Evolutionary conservation across 495 filamentous ascomycete species (phyloP), one percentile per base, ranked within the genome.

Genomic region (Parmelia sp.): DNA sequence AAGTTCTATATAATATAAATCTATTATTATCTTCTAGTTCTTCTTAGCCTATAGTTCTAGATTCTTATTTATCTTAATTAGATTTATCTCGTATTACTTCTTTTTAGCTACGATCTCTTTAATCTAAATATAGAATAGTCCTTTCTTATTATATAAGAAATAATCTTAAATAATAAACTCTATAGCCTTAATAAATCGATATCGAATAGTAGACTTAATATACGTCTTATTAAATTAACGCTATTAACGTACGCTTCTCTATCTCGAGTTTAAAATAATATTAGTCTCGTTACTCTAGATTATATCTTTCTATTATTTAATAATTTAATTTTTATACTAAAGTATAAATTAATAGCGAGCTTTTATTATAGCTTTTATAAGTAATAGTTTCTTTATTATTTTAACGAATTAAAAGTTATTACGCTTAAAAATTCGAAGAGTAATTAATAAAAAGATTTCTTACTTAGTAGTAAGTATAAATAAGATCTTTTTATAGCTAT

Each of bases 351-450:
- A 21, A n/a, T 45, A 45, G 3, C 42, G 15, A n/a, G n/a, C n/a
- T n/a, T 2, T 3, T 4, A 2, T 45, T 3, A 21, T 3, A 4
- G 9, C 1, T n/a, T n/a, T n/a, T n/a, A n/a, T n/a, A n/a, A n/a
- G n/a, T n/a, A n/a, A n/a, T 2, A 21, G 42, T 45, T 45, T 45
- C 4, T 45, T 45, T 17, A 21, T 45, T 3, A 21, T 45, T n/a
- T 45, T 45, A 21, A 2, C 2, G 3, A 21, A n/a, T 21, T 21
- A 3, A 21, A 45, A 45, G 17, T n/a, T n/a, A n/a, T 45, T n/a
- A 45, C 17, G 17, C 9, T 9, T 21, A 21, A 45, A 9, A 3
- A 45, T 21, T 21, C 19, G 42, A 4, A 45, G 15, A 2, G n/a
- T 5, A 2, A n/a, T 45, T 21, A 9, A 21, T 45, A 4, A 21